Base-by-base conservation (phyloP, 2,329 filamentous ascomycete species). In the Botrytis fabae region DNA sequence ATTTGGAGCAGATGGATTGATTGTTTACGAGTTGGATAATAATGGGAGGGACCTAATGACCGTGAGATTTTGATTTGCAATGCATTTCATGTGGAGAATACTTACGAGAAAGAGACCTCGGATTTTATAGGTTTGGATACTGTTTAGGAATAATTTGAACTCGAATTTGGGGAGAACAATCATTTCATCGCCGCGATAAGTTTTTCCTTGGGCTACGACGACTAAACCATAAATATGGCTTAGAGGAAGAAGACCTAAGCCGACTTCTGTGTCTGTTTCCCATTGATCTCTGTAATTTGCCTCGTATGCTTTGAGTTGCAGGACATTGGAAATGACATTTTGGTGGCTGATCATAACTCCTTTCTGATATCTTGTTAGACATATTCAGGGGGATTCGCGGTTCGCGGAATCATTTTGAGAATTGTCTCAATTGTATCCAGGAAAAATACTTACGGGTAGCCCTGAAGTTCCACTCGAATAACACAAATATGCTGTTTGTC, bases 301-400 rank as follows among this genome's bases (percentile, higher is more conserved):
- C 80, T 72, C 86, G 80, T 81, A 92, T 88, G 54, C 32, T 25
- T 44, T 59, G 57, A 79, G 75, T 59, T 80, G 79, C 32, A 88
- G 77, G 14, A 91, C 79, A 81, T 97, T 97, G 74, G 93, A 84
- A 14, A 97, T 88, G 71, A 97, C 90, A 81, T 98, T 98, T 76
- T 84, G 82, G 82, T 98, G 95, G 28, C 90, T 93, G 62, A 98
- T 86, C 88, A 93, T 92, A 20, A 98, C 95, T 28, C 95, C 95
- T 84, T 98, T 98, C 2, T 80, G 59, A 48, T 70, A 42, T 57
- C 18, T 28, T n/a, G 48, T 54, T 54, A 54, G 48, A 25, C 48
- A 54, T n/a, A n/a, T 54, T 16, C n/a, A 5, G 25, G 22, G 12
- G 48, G 25, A n/a, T 54, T 16, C 5, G 25, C 25, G 5, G 14